Evolutionary conservation across 768 basidiomycete genomes (phyloP), one percentile per base, ranked within the genome.

Genomic region (Mycena haematopus): DNA sequence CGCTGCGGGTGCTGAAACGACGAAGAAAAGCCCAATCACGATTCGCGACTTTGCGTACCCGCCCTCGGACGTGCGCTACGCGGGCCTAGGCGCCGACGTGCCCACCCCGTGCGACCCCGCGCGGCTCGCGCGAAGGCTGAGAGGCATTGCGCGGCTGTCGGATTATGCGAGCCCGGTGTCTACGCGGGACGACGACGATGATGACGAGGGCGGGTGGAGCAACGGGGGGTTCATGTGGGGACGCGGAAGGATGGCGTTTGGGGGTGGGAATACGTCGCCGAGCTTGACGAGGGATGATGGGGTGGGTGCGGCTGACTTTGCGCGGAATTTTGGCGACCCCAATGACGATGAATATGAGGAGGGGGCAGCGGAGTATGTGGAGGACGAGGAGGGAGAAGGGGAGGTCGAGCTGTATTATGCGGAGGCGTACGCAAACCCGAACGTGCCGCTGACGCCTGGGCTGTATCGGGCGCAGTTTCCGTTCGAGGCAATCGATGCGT

Each of bases 401-500:
- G 74, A 78, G 17, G 80, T 79, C 7, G 80, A 79, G 46, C 79
- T 93, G 8, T 76, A 79, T 22, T 56, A 58, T 15, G 73, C 42
- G 4, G 79, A 77, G 1, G 77, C 75, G 8, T 79, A 54, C 64
- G 54, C n/a, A n/a, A n/a, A n/a, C n/a, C n/a, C 49, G 68, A 52
- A 58, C 44, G 80, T 92, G 2, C 75, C 79, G 29, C 29, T n/a
- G n/a, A n/a, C 29, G 22, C 89, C 92, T 0, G 93, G 93, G 0
- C 61, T 90, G 1, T 95, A 95, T 69, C 85, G 88, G 17, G 91
- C 93, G 9, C 14, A 92, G 73, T 95, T 89, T 65, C 80, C 86
- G 5, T 94, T 95, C 65, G 86, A 88, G 62, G 89, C 91, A 0
- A 91, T 93, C 68, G 89, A 91, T 2, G 86, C 85, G 19, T 89